Base-by-base conservation (phyloP, 805 yeast species). In the Kazachstania psychrophila region DNA sequence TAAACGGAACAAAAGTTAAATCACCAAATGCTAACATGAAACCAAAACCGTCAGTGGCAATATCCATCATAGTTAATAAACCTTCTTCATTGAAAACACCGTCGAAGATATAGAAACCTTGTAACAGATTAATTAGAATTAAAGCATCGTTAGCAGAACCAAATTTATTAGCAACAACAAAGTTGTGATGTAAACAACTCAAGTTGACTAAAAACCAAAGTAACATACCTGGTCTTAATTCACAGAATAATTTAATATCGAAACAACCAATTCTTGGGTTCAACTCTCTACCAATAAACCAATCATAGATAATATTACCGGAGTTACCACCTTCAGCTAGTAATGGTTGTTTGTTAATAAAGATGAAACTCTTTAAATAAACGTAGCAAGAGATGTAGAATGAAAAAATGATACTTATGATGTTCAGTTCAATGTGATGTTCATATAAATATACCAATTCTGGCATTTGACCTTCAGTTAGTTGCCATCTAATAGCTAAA, bases 1-100 rank as follows among this genome's bases (percentile, higher is more conserved):
- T 72, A 68, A 89, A 89, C 23, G 98, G 98, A 16, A 92, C 86
- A 66, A 92, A 72, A 2, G 92, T 77, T 50, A 92, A 69, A 56
- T 92, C 98, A 20, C 98, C 98, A 64, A 89, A 88, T 3, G 87
- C 77, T 36, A 92, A 68, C 98, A 92, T 92, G 62, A 79, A 88
- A 1, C 98, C 98, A 57, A 92, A 86, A 0, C 98, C 98, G 62
- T 92, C 98, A 9, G 95, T 84, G 6, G 94, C 82, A 34, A 88
- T 77, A 59, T 92, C 98, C 72, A 92, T 89, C 96, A 92, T 92
- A 6, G 92, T 77, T 41, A 92, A 65, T 10, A 79, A 73, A 5
- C 96, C 96, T 52, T 77, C 84, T 58, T 92, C 97, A 58, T 87
- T 86, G 46, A 85, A 64, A 0, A 89, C 94, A 33, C 96, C 96